phyloP scores from a whole-genome alignment of 345 rosid genomes.

The Murraya koenigii region DNA sequence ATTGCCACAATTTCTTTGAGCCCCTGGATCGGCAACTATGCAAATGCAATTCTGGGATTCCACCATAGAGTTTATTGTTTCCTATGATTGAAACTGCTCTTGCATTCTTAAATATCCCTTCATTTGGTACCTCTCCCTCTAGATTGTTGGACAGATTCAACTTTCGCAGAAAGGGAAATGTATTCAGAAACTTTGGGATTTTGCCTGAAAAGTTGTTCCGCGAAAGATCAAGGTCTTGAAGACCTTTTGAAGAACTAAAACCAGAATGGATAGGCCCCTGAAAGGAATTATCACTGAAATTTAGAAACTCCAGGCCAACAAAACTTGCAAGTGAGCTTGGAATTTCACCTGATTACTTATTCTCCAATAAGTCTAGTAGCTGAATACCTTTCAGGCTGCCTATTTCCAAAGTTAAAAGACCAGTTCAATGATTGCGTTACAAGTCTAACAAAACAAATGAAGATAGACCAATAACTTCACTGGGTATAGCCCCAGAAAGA shows the following conservation, averaged over 20 bases:
- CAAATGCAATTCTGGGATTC: neutral
- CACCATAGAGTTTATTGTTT: constrained; percentile 20
- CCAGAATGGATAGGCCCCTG: constrained; percentile 21
- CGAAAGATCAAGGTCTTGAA: constrained; percentile 24
- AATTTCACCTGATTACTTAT: constrained; percentile 21
- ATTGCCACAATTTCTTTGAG: constrained; percentile 9
- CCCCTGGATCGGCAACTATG: constrained; percentile 6
- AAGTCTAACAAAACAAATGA: constrained; percentile 20
- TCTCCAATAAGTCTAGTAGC: constrained; percentile 15
- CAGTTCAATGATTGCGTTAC: constrained; percentile 14
- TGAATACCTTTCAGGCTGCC: constrained; percentile 15
- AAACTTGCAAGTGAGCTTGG: constrained; percentile 24
- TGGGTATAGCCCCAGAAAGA: constrained; percentile 20
- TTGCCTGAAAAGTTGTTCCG: constrained; percentile 22
- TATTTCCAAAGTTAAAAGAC: constrained; percentile 14
- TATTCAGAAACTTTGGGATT: constrained; percentile 17
- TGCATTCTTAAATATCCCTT: constrained; percentile 22
- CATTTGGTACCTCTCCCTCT: constrained; percentile 10
- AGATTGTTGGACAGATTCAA: constrained; percentile 24
- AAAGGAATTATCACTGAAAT: constrained; percentile 11
- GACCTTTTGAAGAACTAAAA: constrained; percentile 7
- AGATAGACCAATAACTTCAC: constrained; percentile 21
- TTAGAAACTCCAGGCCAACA: constrained; percentile 10
- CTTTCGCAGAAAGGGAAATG: neutral
- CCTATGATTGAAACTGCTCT: constrained; percentile 13